Base-by-base conservation (phyloP, 2,329 filamentous ascomycete genomes). In the Penicillium concentricum region DNA sequence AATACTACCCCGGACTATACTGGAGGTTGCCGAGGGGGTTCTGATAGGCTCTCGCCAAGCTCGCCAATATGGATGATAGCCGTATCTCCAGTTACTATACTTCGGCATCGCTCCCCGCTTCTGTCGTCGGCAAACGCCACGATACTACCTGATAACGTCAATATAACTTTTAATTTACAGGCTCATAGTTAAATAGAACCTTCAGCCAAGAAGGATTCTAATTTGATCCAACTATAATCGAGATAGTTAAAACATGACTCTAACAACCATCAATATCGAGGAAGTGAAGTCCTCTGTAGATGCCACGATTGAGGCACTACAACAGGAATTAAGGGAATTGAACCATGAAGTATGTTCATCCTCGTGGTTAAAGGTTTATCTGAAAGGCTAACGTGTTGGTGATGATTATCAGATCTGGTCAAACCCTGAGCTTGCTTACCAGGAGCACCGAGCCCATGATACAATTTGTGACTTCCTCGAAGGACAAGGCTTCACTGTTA, bases 391-490 rank as follows among this genome's bases (percentile, higher is more conserved):
- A 47, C 9, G 3, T n/a, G 5, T 41, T 15, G 52, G 13, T 42
- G 18, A 12, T 32, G 2, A 24, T 38, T 12, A 46, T 20, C 43
- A 77, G 74, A 79, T 80, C 50, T 75, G 74, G 64, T 71, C 72
- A n/a, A 73, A 83, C 54, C 82, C 82, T 0, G 82, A 85, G 64
- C 69, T 81, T 0, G 78, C 74, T 2, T 84, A 79, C 63, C 66
- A 82, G 51, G 82, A 85, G 60, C 69, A 77, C 64, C 75, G 74
- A 18, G 82, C 83, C 9, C 81, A 84, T 59, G 76, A 82, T 38
- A 75, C 72, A 8, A 78, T 85, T 45, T 76, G 76, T 16, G 60
- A 69, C 5, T 75, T 79, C 37, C 71, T 84, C 0, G 72, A 78
- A 39, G 59, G 66, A 1, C 74, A 77, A 4, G 82, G 79, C 0